Conservation (phyloP, 108 stramenopile species). For the Nitzschia sp. region DNA sequence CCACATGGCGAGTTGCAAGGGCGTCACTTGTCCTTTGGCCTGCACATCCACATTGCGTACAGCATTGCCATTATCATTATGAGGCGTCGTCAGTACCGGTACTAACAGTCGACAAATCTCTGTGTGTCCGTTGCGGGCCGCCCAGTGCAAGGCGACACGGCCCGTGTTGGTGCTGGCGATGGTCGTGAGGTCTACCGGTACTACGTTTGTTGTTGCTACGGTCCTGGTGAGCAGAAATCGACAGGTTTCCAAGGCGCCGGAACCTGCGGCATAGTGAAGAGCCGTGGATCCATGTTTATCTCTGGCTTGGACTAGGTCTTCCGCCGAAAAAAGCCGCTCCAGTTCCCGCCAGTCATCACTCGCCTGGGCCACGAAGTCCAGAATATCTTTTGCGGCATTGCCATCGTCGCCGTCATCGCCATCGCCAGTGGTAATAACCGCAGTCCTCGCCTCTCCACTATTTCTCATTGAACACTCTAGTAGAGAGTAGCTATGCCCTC, state of each 20-base stretch:
- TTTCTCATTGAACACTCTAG: too few relatives aligned
- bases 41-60: constrained; percentile 12
- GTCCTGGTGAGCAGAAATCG: constrained; percentile 13
- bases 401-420: too few relatives aligned
- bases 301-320: background rate
- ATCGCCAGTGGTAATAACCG: too few relatives aligned
- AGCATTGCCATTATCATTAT: background rate
- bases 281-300: constrained; percentile 27
- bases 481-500: too few relatives aligned
- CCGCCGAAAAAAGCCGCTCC: too few relatives aligned
- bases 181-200: background rate
- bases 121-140: constrained; percentile 41
- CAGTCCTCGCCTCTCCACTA: too few relatives aligned
- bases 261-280: constrained; percentile 44
- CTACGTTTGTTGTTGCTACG: background rate
- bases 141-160: constrained; percentile 46
- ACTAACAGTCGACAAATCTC: constrained; percentile 17
- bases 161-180: constrained; percentile 1
- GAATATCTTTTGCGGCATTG: too few relatives aligned
- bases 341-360: too few relatives aligned
- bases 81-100: too few relatives aligned
- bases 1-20: constrained; percentile 48
- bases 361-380: too few relatives aligned
- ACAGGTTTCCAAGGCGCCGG: constrained; percentile 29
- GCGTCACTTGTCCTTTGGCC: constrained; percentile 41